A percentile compares a stretch with the other conserved stretches of the same genome.
Conservation (phyloP, 768 basidiomycete species). For the Trametes gibbosa region DNA sequence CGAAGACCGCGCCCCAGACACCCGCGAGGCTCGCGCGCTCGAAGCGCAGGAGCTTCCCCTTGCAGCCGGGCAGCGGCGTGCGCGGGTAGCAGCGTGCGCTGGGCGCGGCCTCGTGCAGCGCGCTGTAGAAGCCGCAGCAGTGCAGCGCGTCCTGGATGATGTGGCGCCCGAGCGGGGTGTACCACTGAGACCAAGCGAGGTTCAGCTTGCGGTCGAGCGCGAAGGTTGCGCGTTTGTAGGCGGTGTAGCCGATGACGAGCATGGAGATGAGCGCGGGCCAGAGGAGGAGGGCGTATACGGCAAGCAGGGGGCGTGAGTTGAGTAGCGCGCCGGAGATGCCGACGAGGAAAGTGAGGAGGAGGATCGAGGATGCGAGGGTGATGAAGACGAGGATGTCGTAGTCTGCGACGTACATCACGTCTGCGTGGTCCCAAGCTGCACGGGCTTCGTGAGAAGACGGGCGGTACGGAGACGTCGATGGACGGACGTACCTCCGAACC, state of each 20-base stretch:
- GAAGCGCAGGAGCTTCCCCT: conserved; percentile 53
- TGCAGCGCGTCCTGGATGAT: conserved; percentile 58
- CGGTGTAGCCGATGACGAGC: conserved; percentile 59
- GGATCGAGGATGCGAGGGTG: conserved; percentile 54
- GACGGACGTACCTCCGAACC: conserved; percentile 50
- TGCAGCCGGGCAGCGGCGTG: conserved; percentile 65
- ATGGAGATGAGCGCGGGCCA: conserved; percentile 61
- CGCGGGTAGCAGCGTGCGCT: conserved; percentile 61
- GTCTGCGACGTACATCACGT: conserved; percentile 61
- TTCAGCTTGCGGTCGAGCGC: conserved; percentile 66
- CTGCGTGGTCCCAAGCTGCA: conserved; percentile 59
- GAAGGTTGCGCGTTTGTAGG: conserved; percentile 59
- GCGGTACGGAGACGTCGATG: neutral
- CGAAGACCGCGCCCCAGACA: conserved; percentile 53
- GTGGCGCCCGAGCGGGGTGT: conserved; percentile 50
- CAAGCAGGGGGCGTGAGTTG: conserved; percentile 65
- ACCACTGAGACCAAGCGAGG: conserved; percentile 64
- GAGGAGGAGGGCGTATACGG: conserved; percentile 63
- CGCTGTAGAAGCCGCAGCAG: conserved; percentile 66
- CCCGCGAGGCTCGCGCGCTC: conserved; percentile 45
- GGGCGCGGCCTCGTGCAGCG: conserved; percentile 57
- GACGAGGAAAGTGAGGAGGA: conserved; percentile 56
- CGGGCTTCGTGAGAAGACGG: neutral
- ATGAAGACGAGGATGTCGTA: conserved; percentile 52
- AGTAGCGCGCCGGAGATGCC: conserved; percentile 61